These are phyloP conservation scores for Daldinia sp. DNA, from an alignment of 2,329 filamentous ascomycete species.

Conservation along the genomic window DNA sequence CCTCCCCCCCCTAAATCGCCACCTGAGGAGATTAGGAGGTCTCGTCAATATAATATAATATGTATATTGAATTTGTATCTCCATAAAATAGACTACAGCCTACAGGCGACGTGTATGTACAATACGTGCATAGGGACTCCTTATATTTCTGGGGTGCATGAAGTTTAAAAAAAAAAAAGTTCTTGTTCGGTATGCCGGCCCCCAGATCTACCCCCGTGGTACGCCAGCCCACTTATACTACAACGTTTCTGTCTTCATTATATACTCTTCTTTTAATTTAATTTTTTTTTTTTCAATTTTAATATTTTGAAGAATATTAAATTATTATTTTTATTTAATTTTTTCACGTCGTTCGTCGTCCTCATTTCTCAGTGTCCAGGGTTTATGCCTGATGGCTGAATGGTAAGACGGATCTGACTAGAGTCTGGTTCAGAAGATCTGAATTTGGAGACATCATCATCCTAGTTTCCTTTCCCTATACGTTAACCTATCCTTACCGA, in stretches of 20 bases:
- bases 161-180: constrained; percentile 12
- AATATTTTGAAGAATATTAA: neutral
- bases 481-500: constrained; percentile 24
- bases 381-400: constrained; percentile 4
- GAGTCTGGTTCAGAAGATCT: constrained; percentile 12
- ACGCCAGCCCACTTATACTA: constrained; percentile 34
- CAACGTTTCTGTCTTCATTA: constrained; percentile 19
- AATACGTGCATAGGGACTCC: constrained; percentile 27
- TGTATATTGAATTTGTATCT: constrained; percentile 30
- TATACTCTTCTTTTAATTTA: constrained; percentile 10
- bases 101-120: constrained; percentile 29
- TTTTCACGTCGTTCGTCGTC: neutral
- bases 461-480: neutral
- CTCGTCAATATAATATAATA: constrained; percentile 29
- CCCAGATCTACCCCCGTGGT: constrained; percentile 33
- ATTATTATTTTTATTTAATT: neutral
- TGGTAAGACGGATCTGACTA: constrained; percentile 26
- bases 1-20: constrained; percentile 11
- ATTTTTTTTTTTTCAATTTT: constrained; percentile 5
- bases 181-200: constrained; percentile 32
- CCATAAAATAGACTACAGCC: constrained; percentile 43
- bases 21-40: constrained; percentile 19
- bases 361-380: neutral
- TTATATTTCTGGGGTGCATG: constrained; percentile 41
- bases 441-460: constrained; percentile 9